Conservation (phyloP, 1,139 yeast species). For the Diutina pseudorugosa region DNA sequence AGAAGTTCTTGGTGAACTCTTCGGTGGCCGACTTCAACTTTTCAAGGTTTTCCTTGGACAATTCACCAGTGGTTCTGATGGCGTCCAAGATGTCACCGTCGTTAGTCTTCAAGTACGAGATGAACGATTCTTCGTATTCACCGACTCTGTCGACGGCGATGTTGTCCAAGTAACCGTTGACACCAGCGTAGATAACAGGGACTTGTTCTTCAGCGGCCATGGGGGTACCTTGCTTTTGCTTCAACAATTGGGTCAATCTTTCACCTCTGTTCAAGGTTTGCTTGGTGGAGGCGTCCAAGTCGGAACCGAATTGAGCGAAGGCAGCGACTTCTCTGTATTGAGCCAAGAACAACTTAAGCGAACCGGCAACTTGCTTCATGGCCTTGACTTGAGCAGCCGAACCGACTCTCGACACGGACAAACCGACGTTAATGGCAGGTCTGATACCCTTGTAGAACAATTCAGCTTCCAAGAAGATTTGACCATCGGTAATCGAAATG, state of each 20-base stretch:
- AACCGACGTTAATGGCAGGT: slow-evolving; percentile 99
- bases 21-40: slow-evolving; percentile 86
- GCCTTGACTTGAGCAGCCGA: slow-evolving; percentile 99
- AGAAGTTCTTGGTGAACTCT: slow-evolving; percentile 42
- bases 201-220: slow-evolving; percentile 98
- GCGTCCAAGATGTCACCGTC: slow-evolving; percentile 74
- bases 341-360: slow-evolving; percentile 98
- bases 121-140: slow-evolving; percentile 89
- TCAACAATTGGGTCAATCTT: slow-evolving; percentile 97
- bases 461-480: slow-evolving; percentile 98
- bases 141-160: slow-evolving; percentile 78
- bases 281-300: slow-evolving; percentile 99
- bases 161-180: slow-evolving; percentile 94
- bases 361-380: slow-evolving; percentile 99
- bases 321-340: slow-evolving; percentile 99
- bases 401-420: slow-evolving; percentile 99
- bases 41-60: slow-evolving; percentile 77
- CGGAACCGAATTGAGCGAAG: slow-evolving; percentile 99
- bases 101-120: slow-evolving; percentile 82
- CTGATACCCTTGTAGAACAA: slow-evolving; percentile 99
- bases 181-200: slow-evolving; percentile 98
- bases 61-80: slow-evolving; percentile 83
- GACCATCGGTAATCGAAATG: slow-evolving; percentile 96
- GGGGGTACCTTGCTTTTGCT: slow-evolving; percentile 96
- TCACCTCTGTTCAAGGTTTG: slow-evolving; percentile 99